Percentiles rank a stretch among this genome's conserved stretches.
Evolutionary conservation across 225 moss, liverwort and hornwort species (phyloP).

Genomic region (Sphagnum tenellum): DNA sequence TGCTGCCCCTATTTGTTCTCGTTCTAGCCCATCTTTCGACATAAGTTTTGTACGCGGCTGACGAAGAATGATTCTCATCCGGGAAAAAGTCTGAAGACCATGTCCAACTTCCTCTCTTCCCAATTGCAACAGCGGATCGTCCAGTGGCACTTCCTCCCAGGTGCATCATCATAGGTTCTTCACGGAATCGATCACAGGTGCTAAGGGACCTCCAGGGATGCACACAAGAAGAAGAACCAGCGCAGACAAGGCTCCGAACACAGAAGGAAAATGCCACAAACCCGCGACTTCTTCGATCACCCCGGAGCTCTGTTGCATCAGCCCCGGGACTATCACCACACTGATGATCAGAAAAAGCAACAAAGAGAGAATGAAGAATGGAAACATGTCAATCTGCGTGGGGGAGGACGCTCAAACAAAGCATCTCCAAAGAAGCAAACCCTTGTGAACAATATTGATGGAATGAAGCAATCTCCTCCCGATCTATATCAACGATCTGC

Average conservation of each 20-base stretch:
- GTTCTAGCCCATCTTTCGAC: no score
- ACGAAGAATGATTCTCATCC: no score
- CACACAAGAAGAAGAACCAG: conserved; percentile 34
- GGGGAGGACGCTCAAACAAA: not conserved
- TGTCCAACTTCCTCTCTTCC: no score
- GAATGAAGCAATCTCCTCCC: no score
- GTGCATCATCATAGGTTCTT: conserved; percentile 24
- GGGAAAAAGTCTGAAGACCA: no score
- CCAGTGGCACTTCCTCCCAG: no score
- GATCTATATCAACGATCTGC: no score
- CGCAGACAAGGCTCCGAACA: conserved; percentile 26
- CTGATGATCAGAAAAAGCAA: conserved; percentile 34
- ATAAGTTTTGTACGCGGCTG: no score
- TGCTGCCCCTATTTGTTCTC: no score
- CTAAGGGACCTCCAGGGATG: conserved; percentile 46
- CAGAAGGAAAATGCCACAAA: conserved; percentile 38
- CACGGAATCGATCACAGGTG: conserved; percentile 31
- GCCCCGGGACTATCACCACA: conserved; percentile 30
- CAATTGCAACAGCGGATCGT: no score
- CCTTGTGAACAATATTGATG: no score
- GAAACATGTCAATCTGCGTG: conserved; percentile 16
- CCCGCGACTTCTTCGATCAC: conserved; percentile 35
- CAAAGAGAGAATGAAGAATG: conserved; percentile 39
- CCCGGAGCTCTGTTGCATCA: conserved; percentile 41
- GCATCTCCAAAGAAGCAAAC: not conserved